These are phyloP conservation scores for Umbelopsis sp. DNA, from an alignment of 192 early-diverging fungal species.

Conservation along the genomic window DNA sequence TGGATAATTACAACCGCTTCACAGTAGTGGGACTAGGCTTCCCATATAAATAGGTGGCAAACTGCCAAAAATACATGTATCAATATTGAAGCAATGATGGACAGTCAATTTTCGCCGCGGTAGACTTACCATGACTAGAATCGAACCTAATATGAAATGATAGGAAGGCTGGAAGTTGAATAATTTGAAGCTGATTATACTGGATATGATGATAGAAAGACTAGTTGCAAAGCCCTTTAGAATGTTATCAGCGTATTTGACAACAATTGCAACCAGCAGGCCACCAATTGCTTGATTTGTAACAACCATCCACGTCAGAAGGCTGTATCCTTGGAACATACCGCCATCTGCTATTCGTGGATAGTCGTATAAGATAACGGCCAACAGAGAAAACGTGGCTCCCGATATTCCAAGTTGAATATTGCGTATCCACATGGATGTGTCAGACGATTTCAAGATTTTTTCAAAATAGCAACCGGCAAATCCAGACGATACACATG, in stretches of 20 bases:
- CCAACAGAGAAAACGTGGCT: slow-evolving; percentile 61
- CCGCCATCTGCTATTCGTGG: slow-evolving; percentile 58
- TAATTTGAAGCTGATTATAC: slow-evolving; percentile 65
- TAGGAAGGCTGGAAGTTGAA: slow-evolving; percentile 75
- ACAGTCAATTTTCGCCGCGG: too few relatives aligned
- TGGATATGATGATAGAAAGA: slow-evolving; percentile 78
- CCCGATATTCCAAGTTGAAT: slow-evolving; percentile 66
- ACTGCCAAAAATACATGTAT: not conserved
- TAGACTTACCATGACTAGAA: slow-evolving; percentile 51
- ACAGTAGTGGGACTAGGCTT: not conserved
- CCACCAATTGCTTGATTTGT: slow-evolving; percentile 79
- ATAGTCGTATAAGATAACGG: slow-evolving; percentile 65
- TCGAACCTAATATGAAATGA: slow-evolving; percentile 69
- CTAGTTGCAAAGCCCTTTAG: slow-evolving; percentile 87
- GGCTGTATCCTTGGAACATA: slow-evolving; percentile 75
- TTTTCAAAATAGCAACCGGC: slow-evolving; percentile 89
- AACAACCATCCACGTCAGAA: slow-evolving; percentile 69
- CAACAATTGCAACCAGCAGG: slow-evolving; percentile 77
- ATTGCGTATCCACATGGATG: slow-evolving; percentile 76
- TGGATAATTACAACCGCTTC: not conserved
- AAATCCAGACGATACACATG: slow-evolving; percentile 76
- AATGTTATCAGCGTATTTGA: slow-evolving; percentile 87
- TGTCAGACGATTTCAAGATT: slow-evolving; percentile 71
- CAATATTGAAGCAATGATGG: not conserved
- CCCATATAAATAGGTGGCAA: slow-evolving; percentile 79